Evolutionary conservation across 1,284 basidiomycete species (phyloP), one percentile per base, ranked within the genome.

Genomic region (Melanopsichium pennsylvanicum): DNA sequence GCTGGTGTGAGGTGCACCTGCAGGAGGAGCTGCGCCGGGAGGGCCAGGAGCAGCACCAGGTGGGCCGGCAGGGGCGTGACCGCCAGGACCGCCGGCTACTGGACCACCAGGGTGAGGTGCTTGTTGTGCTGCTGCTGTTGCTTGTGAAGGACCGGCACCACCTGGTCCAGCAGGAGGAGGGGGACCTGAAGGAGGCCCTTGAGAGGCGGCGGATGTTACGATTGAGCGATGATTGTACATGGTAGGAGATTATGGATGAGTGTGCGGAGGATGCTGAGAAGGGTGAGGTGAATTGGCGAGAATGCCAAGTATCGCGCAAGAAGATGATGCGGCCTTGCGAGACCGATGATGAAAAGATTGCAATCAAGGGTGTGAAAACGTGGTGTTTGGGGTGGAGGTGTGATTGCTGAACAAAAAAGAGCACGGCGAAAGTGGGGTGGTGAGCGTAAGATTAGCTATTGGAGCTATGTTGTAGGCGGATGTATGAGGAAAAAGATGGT

Each of bases 211-310:
- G 16, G 51, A 56, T 18, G 70, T 57, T 10, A 69, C 67, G 37
- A 72, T 52, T 27, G 67, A 55, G 13, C 70, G 66, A 26, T 72
- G 70, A 25, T 64, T 64, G 50, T 72, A 72, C 62, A 72, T 72
- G 29, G 27, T 23, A 31, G 6, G 5, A 5, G 35, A 16, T 35
- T 26, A 25, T 48, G 29, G 46, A 33, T 41, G 45, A 19, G 5
- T 18, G 34, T 29, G 27, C 3, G 9, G 41, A 10, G 40, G 50
- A 39, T 19, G 49, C 19, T 43, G 33, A n/a, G 33, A 18, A 34
- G 18, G 35, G 35, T 18, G 19, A 36, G 19, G 35, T 7, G 27
- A 29, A 29, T n/a, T n/a, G n/a, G n/a, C n/a, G n/a, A n/a, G n/a
- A n/a, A n/a, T n/a, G n/a, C n/a, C n/a, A n/a, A n/a, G n/a, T n/a